Percentiles rank a stretch among this genome's conserved stretches.
These are phyloP conservation scores for Didymella pinodella DNA, from an alignment of 2,329 filamentous ascomycete genomes.

Conservation along the genomic window DNA sequence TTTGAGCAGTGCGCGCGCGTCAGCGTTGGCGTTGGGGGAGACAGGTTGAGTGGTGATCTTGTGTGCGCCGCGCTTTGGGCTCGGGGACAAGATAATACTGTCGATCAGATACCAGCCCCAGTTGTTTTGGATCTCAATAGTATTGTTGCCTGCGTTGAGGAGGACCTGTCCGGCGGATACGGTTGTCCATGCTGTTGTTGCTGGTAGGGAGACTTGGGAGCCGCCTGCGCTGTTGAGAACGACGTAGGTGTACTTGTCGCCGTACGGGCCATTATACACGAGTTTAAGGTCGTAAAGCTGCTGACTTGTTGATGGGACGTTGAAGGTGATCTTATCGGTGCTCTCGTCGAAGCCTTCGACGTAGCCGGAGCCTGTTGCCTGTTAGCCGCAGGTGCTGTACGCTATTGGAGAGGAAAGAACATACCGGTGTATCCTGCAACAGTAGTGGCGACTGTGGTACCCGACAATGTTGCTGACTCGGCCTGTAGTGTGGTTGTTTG, in stretches of 20 bases:
- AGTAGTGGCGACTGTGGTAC: constrained; percentile 52
- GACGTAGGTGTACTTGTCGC: constrained; percentile 56
- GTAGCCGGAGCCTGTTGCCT: constrained; percentile 55
- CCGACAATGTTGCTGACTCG: constrained; percentile 54
- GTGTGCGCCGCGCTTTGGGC: constrained; percentile 50
- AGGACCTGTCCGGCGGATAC: constrained; percentile 57
- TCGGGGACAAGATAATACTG: constrained; percentile 52
- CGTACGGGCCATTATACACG: constrained; percentile 57
- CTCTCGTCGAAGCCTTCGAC: constrained; percentile 57
- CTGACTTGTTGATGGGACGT: constrained; percentile 44
- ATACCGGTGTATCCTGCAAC: constrained; percentile 53
- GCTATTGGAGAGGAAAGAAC: background rate
- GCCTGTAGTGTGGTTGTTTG: constrained; percentile 49
- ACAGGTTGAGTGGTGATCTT: constrained; percentile 52
- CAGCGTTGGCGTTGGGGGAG: constrained; percentile 50
- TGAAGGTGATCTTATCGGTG: constrained; percentile 57
- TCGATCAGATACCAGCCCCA: constrained; percentile 61
- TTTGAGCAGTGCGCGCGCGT: constrained; percentile 52
- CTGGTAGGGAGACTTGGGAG: constrained; percentile 54
- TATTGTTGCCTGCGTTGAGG: constrained; percentile 55
- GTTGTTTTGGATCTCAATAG: constrained; percentile 57
- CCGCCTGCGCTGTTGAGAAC: constrained; percentile 55
- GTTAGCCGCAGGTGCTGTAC: no score
- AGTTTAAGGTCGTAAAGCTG: constrained; percentile 57
- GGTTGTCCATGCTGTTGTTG: constrained; percentile 51